Evolutionary conservation across 192 early-diverging fungal genomes (phyloP), one percentile per base, ranked within the genome.

Genomic region (Thoreauomyces humboldtii): DNA sequence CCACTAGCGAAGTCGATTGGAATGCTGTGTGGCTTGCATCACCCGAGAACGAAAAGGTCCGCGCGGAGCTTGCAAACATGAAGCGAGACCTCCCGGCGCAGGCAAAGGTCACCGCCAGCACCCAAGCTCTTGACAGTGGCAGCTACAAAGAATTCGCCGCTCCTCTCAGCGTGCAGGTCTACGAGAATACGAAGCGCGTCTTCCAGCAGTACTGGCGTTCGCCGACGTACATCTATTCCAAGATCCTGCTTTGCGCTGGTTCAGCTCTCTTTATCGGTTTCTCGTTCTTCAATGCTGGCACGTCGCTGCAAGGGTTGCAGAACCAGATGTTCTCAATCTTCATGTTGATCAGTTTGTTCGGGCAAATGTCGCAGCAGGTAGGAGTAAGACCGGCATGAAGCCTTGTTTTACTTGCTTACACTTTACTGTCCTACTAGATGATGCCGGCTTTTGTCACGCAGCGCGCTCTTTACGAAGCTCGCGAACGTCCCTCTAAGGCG

Each of bases 301-400:
- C 72, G 27, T 75, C 86, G 4, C 71, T 75, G 3, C 65, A 67
- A n/a, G 89, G 88, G 42, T 63, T 84, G 21, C 84, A 87, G 68
- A 86, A 86, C 63, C 82, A 80, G 31, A 70, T 87, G 7, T 89
- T 89, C 68, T 83, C 84, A 11, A 70, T 92, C 11, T 92, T 90
- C 72, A 43, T 59, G 58, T 22, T 59, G 11, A 19, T 59, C 9
- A 43, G 37, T 0, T 9, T 59, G 11, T 59, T 59, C 44, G 58
- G 58, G 7, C 34, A 59, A 1, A 0, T 59, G 0, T 38, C 24
- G 37, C 58, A 59, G 38, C 58, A 59, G n/a, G n/a, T n/a, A n/a
- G n/a, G n/a, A n/a, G n/a, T n/a, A n/a, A n/a, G n/a, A n/a, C n/a
- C n/a, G n/a, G n/a, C n/a, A n/a, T n/a, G n/a, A n/a, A n/a, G n/a